A percentile compares a stretch with the other conserved stretches of the same genome.
These are phyloP conservation scores for Fonsecaea multimorphosa DNA, from an alignment of 2,329 filamentous ascomycete species.

Conservation along the genomic window DNA sequence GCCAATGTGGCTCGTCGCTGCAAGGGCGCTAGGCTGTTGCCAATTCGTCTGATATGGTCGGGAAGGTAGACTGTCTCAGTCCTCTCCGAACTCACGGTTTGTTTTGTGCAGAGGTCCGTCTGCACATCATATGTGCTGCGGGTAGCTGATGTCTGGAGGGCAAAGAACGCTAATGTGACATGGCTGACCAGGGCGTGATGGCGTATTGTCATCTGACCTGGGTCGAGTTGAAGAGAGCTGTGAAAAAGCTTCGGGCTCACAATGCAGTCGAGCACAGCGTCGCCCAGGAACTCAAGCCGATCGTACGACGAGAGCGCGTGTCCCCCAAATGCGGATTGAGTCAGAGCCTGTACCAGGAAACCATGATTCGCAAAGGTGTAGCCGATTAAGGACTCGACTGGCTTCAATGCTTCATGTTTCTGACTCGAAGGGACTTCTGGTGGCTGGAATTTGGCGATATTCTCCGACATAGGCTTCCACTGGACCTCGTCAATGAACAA, in stretches of 20 bases:
- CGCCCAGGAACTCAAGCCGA: slow-evolving; percentile 85
- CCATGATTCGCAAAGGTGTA: slow-evolving; percentile 72
- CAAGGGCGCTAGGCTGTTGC: slow-evolving; percentile 6
- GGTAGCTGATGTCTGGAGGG: slow-evolving; percentile 14
- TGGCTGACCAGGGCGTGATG: slow-evolving; percentile 80
- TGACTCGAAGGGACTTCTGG: slow-evolving; percentile 1
- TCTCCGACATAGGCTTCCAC: slow-evolving; percentile 60
- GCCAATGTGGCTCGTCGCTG: slow-evolving; percentile 23
- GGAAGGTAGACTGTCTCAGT: slow-evolving; percentile 24
- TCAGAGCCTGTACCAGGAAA: slow-evolving; percentile 78
- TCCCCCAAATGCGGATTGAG: slow-evolving; percentile 59
- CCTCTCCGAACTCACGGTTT: slow-evolving; percentile 40
- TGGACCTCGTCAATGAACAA: slow-evolving; percentile 67
- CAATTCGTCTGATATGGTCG: slow-evolving; percentile 31
- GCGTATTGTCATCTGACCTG: slow-evolving; percentile 74
- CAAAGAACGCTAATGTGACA: slow-evolving; percentile 77
- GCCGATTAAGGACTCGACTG: slow-evolving; percentile 69
- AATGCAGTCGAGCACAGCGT: slow-evolving; percentile 80
- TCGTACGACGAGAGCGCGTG: slow-evolving; percentile 58
- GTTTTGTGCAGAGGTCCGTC: slow-evolving; percentile 42
- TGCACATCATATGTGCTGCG: slow-evolving; percentile 21
- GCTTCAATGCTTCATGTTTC: slow-evolving; percentile 7
- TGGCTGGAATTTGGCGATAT: slow-evolving; percentile 22
- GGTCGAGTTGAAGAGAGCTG: slow-evolving; percentile 48
- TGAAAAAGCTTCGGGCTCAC: slow-evolving; percentile 65